Conservation (phyloP, 2,329 filamentous ascomycete species). For the Cephalotrichum gorgonifer region DNA sequence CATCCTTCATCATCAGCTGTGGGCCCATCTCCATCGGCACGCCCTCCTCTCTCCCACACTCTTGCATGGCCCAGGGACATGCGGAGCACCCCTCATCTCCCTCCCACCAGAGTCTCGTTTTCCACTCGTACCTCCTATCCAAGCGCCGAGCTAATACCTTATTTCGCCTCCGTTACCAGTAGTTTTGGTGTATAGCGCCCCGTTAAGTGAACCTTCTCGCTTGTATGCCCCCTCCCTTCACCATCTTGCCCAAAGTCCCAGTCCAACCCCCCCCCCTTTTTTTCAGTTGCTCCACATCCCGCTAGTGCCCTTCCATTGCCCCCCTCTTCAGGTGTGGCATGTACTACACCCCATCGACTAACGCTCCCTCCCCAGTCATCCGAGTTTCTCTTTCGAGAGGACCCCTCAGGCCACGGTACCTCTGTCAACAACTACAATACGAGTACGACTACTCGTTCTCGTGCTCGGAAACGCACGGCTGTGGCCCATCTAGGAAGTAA, state of each 20-base stretch:
- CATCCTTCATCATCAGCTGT: not conserved
- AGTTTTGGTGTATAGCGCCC: no score
- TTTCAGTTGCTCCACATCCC: not conserved
- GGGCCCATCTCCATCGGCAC: not conserved
- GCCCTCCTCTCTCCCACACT: not conserved
- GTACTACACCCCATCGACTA: not conserved
- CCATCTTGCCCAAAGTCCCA: not conserved
- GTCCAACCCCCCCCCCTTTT: not conserved
- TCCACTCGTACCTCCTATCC: not conserved
- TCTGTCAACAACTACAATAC: no score
- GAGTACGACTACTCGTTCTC: not conserved
- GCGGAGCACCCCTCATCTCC: not conserved
- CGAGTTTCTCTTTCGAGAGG: not conserved
- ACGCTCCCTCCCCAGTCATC: not conserved
- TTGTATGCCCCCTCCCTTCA: not conserved
- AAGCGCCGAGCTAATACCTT: constrained; percentile 2
- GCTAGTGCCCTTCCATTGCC: not conserved
- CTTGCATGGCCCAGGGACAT: not conserved
- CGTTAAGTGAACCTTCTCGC: no score
- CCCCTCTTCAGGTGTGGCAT: not conserved
- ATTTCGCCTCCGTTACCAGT: constrained; percentile 3
- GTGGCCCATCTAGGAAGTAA: not conserved
- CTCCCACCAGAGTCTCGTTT: not conserved
- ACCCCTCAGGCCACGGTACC: not conserved
- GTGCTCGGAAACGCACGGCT: not conserved